Evolutionary conservation across 495 filamentous ascomycete species (phyloP).

Genomic region (Trypethelium eluteriae): DNA sequence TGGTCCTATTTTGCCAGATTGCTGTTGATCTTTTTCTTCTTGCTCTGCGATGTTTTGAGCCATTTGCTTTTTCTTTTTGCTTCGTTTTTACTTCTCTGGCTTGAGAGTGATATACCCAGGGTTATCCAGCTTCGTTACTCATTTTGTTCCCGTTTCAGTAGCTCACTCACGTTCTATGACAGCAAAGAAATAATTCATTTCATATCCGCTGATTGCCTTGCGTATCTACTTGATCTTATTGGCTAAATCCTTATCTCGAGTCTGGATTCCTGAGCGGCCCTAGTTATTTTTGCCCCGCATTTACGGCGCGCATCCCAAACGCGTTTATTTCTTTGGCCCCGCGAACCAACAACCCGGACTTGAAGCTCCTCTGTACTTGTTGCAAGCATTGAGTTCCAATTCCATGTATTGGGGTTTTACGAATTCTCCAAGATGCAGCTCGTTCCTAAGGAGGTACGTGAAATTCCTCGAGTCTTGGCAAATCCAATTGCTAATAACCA

Average conservation of each 20-base stretch:
- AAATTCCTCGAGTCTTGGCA: constrained; percentile 1
- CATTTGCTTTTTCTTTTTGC: neutral
- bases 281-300: neutral
- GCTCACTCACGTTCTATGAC: neutral
- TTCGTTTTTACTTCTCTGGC: neutral
- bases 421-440: constrained; percentile 59
- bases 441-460: constrained; percentile 72
- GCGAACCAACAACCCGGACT: neutral
- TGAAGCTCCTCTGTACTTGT: neutral
- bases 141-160: neutral
- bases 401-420: constrained; percentile 4
- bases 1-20: neutral
- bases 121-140: neutral
- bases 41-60: neutral
- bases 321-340: neutral
- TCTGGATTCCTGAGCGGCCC: neutral
- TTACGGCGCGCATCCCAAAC: neutral
- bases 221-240: neutral
- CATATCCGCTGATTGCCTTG: neutral
- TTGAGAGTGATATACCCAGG: neutral
- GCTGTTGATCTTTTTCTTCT: neutral
- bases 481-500: neutral
- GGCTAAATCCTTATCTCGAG: constrained; percentile 1
- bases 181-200: neutral
- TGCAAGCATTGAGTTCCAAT: neutral